Base-by-base conservation (phyloP, 2,329 filamentous ascomycete species). In the Dothideomycetes sp. region DNA sequence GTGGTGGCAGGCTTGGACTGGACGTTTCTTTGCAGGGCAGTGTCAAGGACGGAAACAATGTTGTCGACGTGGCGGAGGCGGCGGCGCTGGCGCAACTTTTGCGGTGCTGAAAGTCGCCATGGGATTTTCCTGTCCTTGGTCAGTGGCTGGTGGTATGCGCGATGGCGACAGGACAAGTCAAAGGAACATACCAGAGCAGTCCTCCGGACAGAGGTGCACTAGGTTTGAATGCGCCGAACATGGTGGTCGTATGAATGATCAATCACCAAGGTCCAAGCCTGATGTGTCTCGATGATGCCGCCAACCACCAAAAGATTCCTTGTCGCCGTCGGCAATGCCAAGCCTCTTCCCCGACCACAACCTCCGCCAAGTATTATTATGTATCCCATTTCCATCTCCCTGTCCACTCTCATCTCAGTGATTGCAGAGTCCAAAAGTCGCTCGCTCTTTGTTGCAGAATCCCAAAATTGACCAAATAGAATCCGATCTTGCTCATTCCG, bases 71-170 rank as follows among this genome's bases (percentile, higher is more conserved):
- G 78, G 48, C 84, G 81, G 48, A 95, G 73, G 33, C 88, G 82
- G 61, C 80, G 73, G 49, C 88, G 78, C 56, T 95, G 88, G 41
- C 88, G 82, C 49, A 79, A 76, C 66, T 96, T 96, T 65, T 94
- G 88, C 60, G 85, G 86, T 51, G 77, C 73, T 45, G 91, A 98
- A 58, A 98, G 78, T 47, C 91, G 82, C 88, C 88, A 98, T 53
- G 91, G 91, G 55, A 83, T 87, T 78, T 98, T 98, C 91, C 84
- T 79, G 53, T 25, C 28, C 16, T 31, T 15, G n/a, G 15, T 46
- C 22, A 45, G 31, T 17, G 8, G 30, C 32, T 19, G 44, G 31
- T 17, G 8, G 30, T 23, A 18, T 9, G 9, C n/a, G 15, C 12
- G 25, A 11, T 25, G 15, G 31, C 23, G 28, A 16, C n/a, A 30